Evolutionary conservation across 805 yeast species (phyloP).

Genomic region (Nakazawaea ishiwadae): DNA sequence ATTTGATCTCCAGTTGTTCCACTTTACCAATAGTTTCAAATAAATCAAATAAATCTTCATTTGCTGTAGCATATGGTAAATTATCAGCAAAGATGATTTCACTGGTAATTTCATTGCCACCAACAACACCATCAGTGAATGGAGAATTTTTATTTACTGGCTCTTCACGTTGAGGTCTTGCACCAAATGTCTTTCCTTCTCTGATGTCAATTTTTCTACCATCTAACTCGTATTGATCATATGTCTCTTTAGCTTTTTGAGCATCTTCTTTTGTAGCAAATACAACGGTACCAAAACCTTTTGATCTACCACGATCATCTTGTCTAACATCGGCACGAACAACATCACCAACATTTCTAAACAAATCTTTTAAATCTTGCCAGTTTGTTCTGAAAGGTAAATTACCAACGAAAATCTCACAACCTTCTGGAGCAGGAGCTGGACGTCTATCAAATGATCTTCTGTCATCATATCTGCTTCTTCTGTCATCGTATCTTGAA

Average conservation of each 20-base stretch:
- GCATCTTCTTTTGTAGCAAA: constrained; percentile 68
- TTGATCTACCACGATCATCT: constrained; percentile 67
- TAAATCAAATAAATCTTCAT: constrained; percentile 76
- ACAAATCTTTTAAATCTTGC: constrained; percentile 83
- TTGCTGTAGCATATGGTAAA: constrained; percentile 86
- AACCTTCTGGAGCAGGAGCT: constrained; percentile 24
- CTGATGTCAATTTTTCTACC: constrained; percentile 82
- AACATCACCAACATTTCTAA: constrained; percentile 74
- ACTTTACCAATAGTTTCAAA: constrained; percentile 83
- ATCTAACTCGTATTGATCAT: constrained; percentile 64
- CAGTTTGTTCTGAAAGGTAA: constrained; percentile 78
- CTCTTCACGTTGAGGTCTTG: constrained; percentile 14
- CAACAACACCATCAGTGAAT: constrained; percentile 64
- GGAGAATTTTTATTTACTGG: constrained; percentile 35
- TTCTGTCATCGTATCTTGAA: constrained; percentile 14
- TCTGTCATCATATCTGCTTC: constrained; percentile 14
- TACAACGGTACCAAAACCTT: constrained; percentile 82
- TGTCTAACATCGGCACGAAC: constrained; percentile 73
- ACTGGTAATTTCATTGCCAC: constrained; percentile 51
- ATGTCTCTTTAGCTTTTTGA: constrained; percentile 59
- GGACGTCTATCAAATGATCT: constrained; percentile 14
- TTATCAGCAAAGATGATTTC: constrained; percentile 65
- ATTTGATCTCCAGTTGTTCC: constrained; percentile 70
- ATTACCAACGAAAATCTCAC: constrained; percentile 73
- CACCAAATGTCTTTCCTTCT: constrained; percentile 46